Conservation (phyloP, 2,329 filamentous ascomycete species). For the Huntiella abstrusa region DNA sequence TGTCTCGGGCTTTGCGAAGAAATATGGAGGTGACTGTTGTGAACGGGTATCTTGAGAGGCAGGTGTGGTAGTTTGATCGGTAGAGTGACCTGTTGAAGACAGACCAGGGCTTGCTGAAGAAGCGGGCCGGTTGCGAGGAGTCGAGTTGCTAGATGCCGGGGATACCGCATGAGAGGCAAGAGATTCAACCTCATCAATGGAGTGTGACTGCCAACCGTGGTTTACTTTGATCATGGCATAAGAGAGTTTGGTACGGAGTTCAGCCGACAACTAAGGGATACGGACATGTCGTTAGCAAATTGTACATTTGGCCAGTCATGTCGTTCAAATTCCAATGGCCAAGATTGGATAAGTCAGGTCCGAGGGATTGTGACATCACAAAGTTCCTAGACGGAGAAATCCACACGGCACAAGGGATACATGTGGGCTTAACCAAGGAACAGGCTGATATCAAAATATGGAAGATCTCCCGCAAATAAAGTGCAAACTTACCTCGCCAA, state of each 20-base stretch:
- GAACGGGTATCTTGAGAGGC: constrained; percentile 6
- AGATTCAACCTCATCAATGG: constrained; percentile 59
- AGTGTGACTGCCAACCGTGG: constrained; percentile 68
- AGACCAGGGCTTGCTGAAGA: constrained; percentile 32
- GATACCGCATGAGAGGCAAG: constrained; percentile 51
- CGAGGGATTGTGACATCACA: no score
- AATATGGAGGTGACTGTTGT: constrained; percentile 6
- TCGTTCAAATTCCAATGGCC: no score
- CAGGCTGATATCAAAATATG: neutral
- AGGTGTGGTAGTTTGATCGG: constrained; percentile 3
- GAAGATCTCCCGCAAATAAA: neutral
- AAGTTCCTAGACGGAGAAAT: no score
- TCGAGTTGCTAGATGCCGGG: constrained; percentile 38
- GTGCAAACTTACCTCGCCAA: constrained; percentile 33
- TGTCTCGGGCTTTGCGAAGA: neutral
- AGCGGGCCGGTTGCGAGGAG: constrained; percentile 31
- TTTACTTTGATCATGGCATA: constrained; percentile 92
- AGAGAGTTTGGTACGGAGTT: constrained; percentile 65
- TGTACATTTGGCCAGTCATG: neutral
- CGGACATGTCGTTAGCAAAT: neutral
- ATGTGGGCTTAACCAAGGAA: neutral
- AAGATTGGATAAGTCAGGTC: no score
- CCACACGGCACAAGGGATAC: neutral
- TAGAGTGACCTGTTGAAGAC: constrained; percentile 9
- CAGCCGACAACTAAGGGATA: constrained; percentile 44